Base-by-base conservation (phyloP, 2,329 filamentous ascomycete genomes). In the Metarhizium sp. region DNA sequence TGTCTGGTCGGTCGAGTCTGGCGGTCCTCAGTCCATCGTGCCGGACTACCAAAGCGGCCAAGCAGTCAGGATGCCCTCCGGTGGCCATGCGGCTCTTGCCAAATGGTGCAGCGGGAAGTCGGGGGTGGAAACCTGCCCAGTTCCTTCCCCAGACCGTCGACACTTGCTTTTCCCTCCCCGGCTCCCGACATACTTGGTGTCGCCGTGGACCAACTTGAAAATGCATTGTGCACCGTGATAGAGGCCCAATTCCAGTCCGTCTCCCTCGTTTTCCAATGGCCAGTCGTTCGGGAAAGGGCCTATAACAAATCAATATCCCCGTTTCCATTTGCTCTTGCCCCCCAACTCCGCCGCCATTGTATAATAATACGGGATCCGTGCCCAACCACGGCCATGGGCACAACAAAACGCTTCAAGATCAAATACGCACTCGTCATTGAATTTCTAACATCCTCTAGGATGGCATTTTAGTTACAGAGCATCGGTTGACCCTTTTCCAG, bases 51-150 rank as follows among this genome's bases (percentile, higher is more conserved):
- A 11, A 11, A 34, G 10, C 32, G 6, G 10, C n/a, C 29, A 25
- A 40, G 14, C 40, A 42, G 40, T 42, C 40, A 42, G 40, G 6
- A 14, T 42, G 51, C 32, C 43, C 43, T n/a, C 52, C 43, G 43
- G 52, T 13, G 45, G 45, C 36, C 20, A 54, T 54, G 53, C 47
- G 53, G 53, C 53, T 54, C 53, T 50, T 14, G 36, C n/a, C 43
- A 46, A 20, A 7, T 46, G 18, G 43, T 46, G 43, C n/a, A 14
- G 43, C n/a, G 6, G 8, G 18, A 46, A 13, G 43, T 46, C 18
- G 43, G 43, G 43, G n/a, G 16, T 46, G n/a, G 10, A 25, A 18
- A 18, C 43, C 6, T 25, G 25, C 25, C 25, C 25, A 25, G 25
- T 25, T 25, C 25, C 25, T 25, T 25, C 25, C 25, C 25, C 25